Conservation (phyloP, 2,329 filamentous ascomycete species). For the Myriosclerotinia duriaeana region DNA sequence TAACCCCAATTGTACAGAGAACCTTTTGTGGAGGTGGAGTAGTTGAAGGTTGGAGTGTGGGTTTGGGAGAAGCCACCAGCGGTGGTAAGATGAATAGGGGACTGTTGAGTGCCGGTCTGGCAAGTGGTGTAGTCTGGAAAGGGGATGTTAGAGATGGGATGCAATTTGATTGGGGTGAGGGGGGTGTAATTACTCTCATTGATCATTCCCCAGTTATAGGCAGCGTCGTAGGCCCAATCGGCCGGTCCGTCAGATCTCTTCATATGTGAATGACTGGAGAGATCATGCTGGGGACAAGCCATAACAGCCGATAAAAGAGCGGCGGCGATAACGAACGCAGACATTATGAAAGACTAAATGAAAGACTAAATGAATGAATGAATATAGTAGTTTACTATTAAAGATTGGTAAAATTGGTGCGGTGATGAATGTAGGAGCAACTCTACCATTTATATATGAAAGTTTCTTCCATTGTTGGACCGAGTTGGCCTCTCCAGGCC, state of each 20-base stretch:
- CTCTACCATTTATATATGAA: slow-evolving; percentile 4
- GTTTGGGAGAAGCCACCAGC: slow-evolving; percentile 44
- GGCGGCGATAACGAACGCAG: slow-evolving; percentile 19
- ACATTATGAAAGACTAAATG: slow-evolving; percentile 1
- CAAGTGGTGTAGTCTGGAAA: slow-evolving; percentile 45
- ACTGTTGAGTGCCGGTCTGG: slow-evolving; percentile 52
- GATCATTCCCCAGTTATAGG: slow-evolving; percentile 45
- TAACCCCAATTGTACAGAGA: slow-evolving; percentile 52
- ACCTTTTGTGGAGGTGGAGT: slow-evolving; percentile 42
- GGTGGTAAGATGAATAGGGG: slow-evolving; percentile 48
- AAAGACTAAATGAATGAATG: not conserved
- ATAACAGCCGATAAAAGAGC: slow-evolving; percentile 25
- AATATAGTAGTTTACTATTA: not conserved
- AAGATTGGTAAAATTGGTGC: not conserved
- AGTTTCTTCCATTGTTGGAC: not conserved
- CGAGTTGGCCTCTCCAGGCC: not conserved
- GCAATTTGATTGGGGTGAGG: not conserved
- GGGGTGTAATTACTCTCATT: slow-evolving; percentile 36
- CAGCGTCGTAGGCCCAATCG: slow-evolving; percentile 42
- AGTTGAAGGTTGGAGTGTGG: slow-evolving; percentile 48
- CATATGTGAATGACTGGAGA: slow-evolving; percentile 23
- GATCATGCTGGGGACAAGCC: slow-evolving; percentile 33
- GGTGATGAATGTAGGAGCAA: not conserved
- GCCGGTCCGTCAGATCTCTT: slow-evolving; percentile 25
- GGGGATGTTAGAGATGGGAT: not conserved